These are phyloP conservation scores for Trametes cubensis DNA, from an alignment of 768 basidiomycete species.

Conservation along the genomic window DNA sequence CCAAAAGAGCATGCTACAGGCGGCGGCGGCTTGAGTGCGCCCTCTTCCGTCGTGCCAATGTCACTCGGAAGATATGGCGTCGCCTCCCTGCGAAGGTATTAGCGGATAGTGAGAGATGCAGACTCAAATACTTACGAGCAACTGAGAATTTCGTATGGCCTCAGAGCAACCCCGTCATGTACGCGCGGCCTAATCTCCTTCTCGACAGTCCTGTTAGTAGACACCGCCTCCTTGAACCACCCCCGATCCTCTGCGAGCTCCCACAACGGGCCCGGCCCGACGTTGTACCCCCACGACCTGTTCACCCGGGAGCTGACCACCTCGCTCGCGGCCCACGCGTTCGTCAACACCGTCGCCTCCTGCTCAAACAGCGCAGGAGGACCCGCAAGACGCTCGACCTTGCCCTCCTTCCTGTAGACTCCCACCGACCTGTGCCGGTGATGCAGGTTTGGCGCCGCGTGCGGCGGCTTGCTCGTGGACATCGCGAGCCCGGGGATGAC, in stretches of 20 bases:
- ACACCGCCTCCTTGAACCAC: slow-evolving; percentile 70
- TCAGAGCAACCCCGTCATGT: slow-evolving; percentile 43
- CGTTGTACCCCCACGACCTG: slow-evolving; percentile 74
- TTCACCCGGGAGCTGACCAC: slow-evolving; percentile 58
- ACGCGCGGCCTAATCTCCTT: slow-evolving; percentile 61
- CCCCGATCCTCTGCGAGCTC: slow-evolving; percentile 75
- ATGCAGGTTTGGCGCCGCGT: slow-evolving; percentile 53
- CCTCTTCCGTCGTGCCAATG: slow-evolving; percentile 51
- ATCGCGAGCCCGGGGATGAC: slow-evolving; percentile 34
- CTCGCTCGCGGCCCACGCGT: slow-evolving; percentile 53
- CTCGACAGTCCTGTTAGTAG: slow-evolving; percentile 40
- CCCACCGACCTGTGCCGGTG: slow-evolving; percentile 76
- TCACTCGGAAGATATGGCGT: slow-evolving; percentile 62
- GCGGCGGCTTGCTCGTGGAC: slow-evolving; percentile 30
- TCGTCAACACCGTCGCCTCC: slow-evolving; percentile 49
- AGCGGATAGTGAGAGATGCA: not conserved
- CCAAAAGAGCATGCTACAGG: slow-evolving; percentile 67
- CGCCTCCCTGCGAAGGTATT: slow-evolving; percentile 48
- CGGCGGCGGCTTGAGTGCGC: slow-evolving; percentile 53
- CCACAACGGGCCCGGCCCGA: slow-evolving; percentile 79
- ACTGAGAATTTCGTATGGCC: slow-evolving; percentile 9
- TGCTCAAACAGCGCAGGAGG: slow-evolving; percentile 54
- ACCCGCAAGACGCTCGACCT: slow-evolving; percentile 58
- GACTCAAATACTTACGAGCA: slow-evolving; percentile 12
- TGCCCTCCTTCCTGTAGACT: slow-evolving; percentile 51